Base-by-base conservation (phyloP, 2,329 filamentous ascomycete genomes). In the Pseudohalonectria lignicola region DNA sequence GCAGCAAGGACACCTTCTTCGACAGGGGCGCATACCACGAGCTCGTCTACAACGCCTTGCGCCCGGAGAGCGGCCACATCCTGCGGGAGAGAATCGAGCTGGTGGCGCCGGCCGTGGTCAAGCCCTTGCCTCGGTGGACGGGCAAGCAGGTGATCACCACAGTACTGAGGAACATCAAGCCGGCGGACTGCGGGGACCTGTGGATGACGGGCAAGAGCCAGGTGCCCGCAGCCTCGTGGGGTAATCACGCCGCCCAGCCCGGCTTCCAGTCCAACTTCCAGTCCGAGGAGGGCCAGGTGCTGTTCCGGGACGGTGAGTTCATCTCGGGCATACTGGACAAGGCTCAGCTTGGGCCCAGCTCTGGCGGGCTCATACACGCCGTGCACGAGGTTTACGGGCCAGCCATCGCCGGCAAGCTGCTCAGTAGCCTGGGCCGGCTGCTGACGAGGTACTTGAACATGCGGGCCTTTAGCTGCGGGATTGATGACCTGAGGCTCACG, bases 81-180 rank as follows among this genome's bases (percentile, higher is more conserved):
- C 75, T 85, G 4, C 79, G 79, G 17, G 86, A 93, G 30, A 76
- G 83, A 43, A 82, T 98, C 38, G 74, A 86, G 53, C 79, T 88
- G 25, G 69, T 96, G 1, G 70, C 79, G 9, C 92, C 92, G 3
- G 79, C 87, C 2, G 69, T 96, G 31, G 67, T 88, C 48, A 93
- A 88, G 55, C 92, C 92, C 1, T 72, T 71, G 30, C 72, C 76
- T 21, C 65, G 87, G 39, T 98, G 92, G 92, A 96, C 88, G 2
- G 92, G 92, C 45, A 98, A 98, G 62, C 92, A 98, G 55, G 71
- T 98, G 34, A 83, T 98, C 44, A 90, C 86, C 4, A 94, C 87
- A 1, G 82, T 98, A 7, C 63, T 98, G 40, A 87, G 86, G 59
- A 98, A 98, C 53, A 88, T 96, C 49, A 82, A 77, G 45, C 92